Base-by-base conservation (phyloP, 2,329 filamentous ascomycete species). In the Paecilomyces variotii region DNA sequence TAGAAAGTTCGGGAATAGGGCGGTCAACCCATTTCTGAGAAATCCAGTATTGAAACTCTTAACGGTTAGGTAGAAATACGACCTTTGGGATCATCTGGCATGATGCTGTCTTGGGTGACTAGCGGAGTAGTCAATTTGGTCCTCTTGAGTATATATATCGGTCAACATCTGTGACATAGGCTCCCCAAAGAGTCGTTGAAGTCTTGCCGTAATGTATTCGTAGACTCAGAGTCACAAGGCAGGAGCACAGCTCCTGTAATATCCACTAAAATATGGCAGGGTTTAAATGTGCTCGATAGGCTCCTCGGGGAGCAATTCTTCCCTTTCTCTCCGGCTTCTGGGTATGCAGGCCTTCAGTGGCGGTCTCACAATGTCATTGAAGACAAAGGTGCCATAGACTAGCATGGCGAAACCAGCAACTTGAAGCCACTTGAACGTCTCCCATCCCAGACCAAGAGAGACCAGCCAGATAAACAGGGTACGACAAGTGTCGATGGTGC, bases 391-490 rank as follows among this genome's bases (percentile, higher is more conserved):
- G 64, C 94, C 95, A 72, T 97, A 99, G 12, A 99, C 94, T 35
- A 99, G 82, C 64, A 97, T 78, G 1, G 79, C 89, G 67, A 99
- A 99, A 1, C 94, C 94, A 2, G 85, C 73, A 12, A 99, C 90
- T 76, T 99, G 94, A 5, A 99, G 83, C 88, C 90, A 95, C 77
- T 97, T 97, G 84, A 99, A 97, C 0, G 85, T 87, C 78, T 99
- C 94, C 94, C 94, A 99, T 61, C 92, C 92, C 1, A 99, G 83
- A 3, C 89, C 90, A 3, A 99, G 84, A 19, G 91, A 96, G 12
- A 96, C 90, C 28, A 99, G 83, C 94, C 94, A 99, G 76, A 99
- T 97, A 78, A 99, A 97, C 0, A 99, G 84, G 0, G 94, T 99
- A 49, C 61, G 87, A 80, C 92, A 97, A 0, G 94, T 99, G 74